Percentiles rank a stretch among this genome's conserved stretches.
Evolutionary conservation across 768 basidiomycete species (phyloP).

Genomic region (Goffeauzyma gilvescens): DNA sequence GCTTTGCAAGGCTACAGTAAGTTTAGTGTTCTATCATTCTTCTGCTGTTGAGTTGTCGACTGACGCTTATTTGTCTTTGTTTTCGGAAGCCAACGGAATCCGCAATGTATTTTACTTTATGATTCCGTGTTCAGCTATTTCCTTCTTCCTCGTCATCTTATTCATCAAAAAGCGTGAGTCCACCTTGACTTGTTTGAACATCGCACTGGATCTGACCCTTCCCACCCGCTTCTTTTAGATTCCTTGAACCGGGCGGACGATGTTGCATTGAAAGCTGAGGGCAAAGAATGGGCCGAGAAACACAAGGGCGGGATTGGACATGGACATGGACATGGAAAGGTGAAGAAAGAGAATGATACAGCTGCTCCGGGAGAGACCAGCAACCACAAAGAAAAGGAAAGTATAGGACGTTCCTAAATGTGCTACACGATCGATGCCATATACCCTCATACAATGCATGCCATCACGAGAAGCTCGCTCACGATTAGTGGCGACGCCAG

Average conservation of each 20-base stretch:
- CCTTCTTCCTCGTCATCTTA: slow-evolving; percentile 41
- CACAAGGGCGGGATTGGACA: too few relatives aligned
- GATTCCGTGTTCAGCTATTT: slow-evolving; percentile 40
- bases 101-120: slow-evolving; percentile 45
- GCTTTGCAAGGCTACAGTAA: slow-evolving; percentile 23
- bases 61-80: slow-evolving; percentile 2
- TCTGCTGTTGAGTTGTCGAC: background rate
- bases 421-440: too few relatives aligned
- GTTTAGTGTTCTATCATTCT: background rate
- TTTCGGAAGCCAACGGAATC: slow-evolving; percentile 45
- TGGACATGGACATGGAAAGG: too few relatives aligned
- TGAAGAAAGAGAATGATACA: too few relatives aligned
- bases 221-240: slow-evolving; percentile 26
- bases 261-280: slow-evolving; percentile 34
- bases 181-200: background rate
- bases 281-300: slow-evolving; percentile 28
- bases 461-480: too few relatives aligned
- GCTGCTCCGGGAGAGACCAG: too few relatives aligned
- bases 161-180: slow-evolving; percentile 39
- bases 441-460: too few relatives aligned
- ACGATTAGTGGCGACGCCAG: too few relatives aligned
- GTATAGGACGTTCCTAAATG: too few relatives aligned
- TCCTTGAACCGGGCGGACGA: slow-evolving; percentile 46
- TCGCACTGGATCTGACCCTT: background rate
- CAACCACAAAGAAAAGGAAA: too few relatives aligned